Evolutionary conservation across 768 basidiomycete genomes (phyloP).

Genomic region (Galerina marginata): DNA sequence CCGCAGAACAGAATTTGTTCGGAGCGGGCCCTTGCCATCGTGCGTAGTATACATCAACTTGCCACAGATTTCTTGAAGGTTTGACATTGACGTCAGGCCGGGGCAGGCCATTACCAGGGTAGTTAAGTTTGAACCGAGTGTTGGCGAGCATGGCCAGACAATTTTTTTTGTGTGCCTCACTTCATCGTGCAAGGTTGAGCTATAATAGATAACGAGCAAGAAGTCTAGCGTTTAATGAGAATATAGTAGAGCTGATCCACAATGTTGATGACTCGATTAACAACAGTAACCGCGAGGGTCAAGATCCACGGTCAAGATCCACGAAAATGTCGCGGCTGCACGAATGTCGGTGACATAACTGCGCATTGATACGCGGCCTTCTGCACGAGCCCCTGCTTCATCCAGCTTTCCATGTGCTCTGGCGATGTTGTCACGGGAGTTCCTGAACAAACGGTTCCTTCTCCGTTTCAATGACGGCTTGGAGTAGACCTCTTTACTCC

Average conservation of each 20-base stretch:
- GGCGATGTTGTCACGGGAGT: conserved; percentile 18
- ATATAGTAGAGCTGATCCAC: conserved; percentile 54
- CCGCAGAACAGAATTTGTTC: too few species aligned
- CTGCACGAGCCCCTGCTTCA: conserved; percentile 67
- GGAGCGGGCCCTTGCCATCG: too few species aligned
- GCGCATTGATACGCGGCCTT: conserved; percentile 61
- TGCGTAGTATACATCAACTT: too few species aligned
- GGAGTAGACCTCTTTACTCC: conserved; percentile 45
- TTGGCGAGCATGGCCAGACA: conserved; percentile 21
- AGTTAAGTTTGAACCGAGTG: conserved; percentile 23
- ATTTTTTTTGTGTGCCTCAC: conserved; percentile 61
- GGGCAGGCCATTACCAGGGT: conserved; percentile 57
- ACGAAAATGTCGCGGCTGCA: conserved; percentile 61
- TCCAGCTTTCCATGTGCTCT: conserved; percentile 54
- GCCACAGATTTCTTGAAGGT: too few species aligned
- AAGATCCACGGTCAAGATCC: conserved; percentile 65
- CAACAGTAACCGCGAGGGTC: conserved; percentile 53
- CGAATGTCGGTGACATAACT: conserved; percentile 70
- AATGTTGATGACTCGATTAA: conserved; percentile 61
- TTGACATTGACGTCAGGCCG: conserved; percentile 62
- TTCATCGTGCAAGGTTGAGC: conserved; percentile 73
- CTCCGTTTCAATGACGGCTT: conserved; percentile 50
- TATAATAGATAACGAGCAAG: conserved; percentile 26
- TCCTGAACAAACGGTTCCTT: conserved; percentile 43
- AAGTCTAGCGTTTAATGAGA: background rate